A percentile compares a stretch with the other conserved stretches of the same genome.
Evolutionary conservation across 2,329 filamentous ascomycete genomes (phyloP).

Genomic region (Pseudogymnoascus sp.): DNA sequence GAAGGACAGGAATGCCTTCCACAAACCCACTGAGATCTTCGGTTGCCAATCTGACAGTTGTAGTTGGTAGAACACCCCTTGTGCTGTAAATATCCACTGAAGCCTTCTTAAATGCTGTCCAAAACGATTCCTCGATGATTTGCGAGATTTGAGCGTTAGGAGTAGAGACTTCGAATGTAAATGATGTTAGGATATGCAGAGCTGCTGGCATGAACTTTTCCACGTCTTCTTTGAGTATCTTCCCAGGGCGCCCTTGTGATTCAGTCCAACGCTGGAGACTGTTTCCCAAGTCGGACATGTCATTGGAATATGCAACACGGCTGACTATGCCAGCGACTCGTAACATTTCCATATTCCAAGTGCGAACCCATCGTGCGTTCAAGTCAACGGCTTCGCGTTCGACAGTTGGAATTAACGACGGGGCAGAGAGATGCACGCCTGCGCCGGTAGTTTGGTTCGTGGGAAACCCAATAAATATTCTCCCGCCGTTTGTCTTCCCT

Average conservation of each 20-base stretch:
- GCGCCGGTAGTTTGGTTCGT: slow-evolving; percentile 95
- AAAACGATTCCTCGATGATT: slow-evolving; percentile 90
- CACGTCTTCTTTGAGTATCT: slow-evolving; percentile 56
- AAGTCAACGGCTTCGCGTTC: slow-evolving; percentile 95
- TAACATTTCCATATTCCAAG: slow-evolving; percentile 92
- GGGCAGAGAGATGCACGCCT: slow-evolving; percentile 88
- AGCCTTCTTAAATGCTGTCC: slow-evolving; percentile 77
- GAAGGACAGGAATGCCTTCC: slow-evolving; percentile 78
- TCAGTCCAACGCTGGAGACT: slow-evolving; percentile 45
- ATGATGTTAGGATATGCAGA: slow-evolving; percentile 76
- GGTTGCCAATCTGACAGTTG: slow-evolving; percentile 68
- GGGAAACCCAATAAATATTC: slow-evolving; percentile 95
- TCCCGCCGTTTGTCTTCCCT: slow-evolving; percentile 69
- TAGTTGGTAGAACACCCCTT: slow-evolving; percentile 75
- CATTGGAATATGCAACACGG: slow-evolving; percentile 76
- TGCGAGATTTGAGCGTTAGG: slow-evolving; percentile 76
- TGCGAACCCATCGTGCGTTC: slow-evolving; percentile 88
- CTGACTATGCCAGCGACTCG: slow-evolving; percentile 84
- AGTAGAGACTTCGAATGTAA: slow-evolving; percentile 82
- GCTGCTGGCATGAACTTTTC: slow-evolving; percentile 66
- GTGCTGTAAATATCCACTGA: slow-evolving; percentile 85
- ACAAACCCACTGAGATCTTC: slow-evolving; percentile 65
- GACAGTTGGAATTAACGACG: slow-evolving; percentile 92
- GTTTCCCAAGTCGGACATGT: slow-evolving; percentile 68
- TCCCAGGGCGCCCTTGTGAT: slow-evolving; percentile 35